phyloP scores from a whole-genome alignment of 768 basidiomycete species.

The Phylloporus sp. region DNA sequence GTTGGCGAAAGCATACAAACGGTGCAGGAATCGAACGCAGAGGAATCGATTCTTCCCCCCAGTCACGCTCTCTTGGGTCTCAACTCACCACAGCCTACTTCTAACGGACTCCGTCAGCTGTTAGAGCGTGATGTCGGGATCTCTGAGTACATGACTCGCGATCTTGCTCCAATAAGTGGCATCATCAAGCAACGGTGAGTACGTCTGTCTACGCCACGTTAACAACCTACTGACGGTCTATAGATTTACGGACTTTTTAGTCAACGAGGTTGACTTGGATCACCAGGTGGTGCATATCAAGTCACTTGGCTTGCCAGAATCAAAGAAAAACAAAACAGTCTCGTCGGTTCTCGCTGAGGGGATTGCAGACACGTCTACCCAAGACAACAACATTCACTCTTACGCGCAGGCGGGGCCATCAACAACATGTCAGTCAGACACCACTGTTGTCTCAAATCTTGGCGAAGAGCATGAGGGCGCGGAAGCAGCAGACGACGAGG shows the following conservation, averaged over 20 bases:
- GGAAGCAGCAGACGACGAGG: conserved; percentile 22
- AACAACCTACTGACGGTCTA: conserved; percentile 1
- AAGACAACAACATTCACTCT: conserved; percentile 10
- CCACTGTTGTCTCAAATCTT: neutral
- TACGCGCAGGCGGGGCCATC: conserved; percentile 2
- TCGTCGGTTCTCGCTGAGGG: conserved; percentile 24
- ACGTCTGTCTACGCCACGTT: neutral
- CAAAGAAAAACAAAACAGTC: conserved; percentile 37
- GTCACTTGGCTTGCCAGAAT: conserved; percentile 67
- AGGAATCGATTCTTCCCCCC: conserved; percentile 53
- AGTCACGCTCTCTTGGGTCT: conserved; percentile 69
- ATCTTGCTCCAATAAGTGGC: conserved; percentile 72
- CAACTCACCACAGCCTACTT: conserved; percentile 44
- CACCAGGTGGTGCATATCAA: conserved; percentile 79
- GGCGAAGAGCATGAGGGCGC: neutral
- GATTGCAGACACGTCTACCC: conserved; percentile 9
- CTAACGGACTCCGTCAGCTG: conserved; percentile 54
- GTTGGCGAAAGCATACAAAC: conserved; percentile 4
- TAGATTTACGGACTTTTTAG: conserved; percentile 97
- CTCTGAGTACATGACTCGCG: conserved; percentile 74
- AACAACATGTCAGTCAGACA: conserved; percentile 1
- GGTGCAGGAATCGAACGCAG: neutral
- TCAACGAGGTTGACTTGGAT: conserved; percentile 84
- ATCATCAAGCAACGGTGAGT: conserved; percentile 95
- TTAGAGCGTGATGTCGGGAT: conserved; percentile 86